Conservation (phyloP, 2,329 filamentous ascomycete species). For the Didymella glomerata region DNA sequence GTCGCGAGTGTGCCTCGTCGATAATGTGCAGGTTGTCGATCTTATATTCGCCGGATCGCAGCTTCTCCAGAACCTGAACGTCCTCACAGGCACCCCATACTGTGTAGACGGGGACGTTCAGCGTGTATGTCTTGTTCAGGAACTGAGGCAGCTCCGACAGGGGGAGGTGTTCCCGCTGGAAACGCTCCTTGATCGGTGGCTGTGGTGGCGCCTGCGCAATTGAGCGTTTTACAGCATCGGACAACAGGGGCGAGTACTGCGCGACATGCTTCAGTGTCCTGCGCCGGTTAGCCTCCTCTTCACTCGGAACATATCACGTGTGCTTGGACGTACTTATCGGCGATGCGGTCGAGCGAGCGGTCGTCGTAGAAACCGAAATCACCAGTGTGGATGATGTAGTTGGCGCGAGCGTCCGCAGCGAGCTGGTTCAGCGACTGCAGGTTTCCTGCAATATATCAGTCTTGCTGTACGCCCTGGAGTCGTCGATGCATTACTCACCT, state of each 20-base stretch:
- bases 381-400: constrained; percentile 98
- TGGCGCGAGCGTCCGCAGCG: constrained; percentile 90
- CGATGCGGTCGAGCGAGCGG: constrained; percentile 93
- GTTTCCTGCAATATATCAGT: constrained; percentile 72
- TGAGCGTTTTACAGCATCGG: constrained; percentile 74
- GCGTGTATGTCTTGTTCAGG: constrained; percentile 84
- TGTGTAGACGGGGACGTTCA: constrained; percentile 97
- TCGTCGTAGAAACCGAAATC: constrained; percentile 99
- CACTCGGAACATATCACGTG: not conserved
- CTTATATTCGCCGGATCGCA: constrained; percentile 97
- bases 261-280: constrained; percentile 98
- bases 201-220: constrained; percentile 74
- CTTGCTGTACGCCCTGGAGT: fast-evolving
- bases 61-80: constrained; percentile 95
- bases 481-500: constrained; percentile 49
- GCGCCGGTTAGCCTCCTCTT: constrained; percentile 31
- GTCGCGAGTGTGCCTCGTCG: constrained; percentile 94
- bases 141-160: constrained; percentile 93
- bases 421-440: constrained; percentile 95
- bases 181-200: constrained; percentile 80
- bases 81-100: constrained; percentile 99
- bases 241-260: constrained; percentile 94
- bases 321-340: constrained; percentile 79
- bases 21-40: constrained; percentile 97
- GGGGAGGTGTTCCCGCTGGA: constrained; percentile 80